Evolutionary conservation across 83 land plant species (phyloP).

Genomic region (Picea engelmannii): DNA sequence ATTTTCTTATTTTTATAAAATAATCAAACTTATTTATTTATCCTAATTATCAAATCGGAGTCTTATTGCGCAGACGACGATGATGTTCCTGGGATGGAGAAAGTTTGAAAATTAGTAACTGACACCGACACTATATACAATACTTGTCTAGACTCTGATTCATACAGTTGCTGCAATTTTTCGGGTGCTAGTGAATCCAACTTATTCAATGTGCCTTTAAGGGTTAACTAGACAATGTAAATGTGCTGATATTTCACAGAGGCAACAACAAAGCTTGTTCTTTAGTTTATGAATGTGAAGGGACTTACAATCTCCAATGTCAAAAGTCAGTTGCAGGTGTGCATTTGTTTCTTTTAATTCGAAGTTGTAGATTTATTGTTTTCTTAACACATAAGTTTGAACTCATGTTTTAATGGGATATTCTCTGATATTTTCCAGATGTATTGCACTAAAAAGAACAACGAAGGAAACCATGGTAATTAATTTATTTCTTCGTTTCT

Average conservation of each 20-base stretch:
- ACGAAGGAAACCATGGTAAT: not conserved
- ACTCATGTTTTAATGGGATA: not conserved
- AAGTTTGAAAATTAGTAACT: too few relatives aligned
- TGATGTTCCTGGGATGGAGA: too few relatives aligned
- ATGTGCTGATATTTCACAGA: slow-evolving; percentile 23
- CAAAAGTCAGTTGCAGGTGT: slow-evolving; percentile 66
- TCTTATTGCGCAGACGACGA: too few relatives aligned
- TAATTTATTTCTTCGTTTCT: not conserved
- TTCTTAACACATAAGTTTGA: not conserved
- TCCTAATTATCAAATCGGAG: too few relatives aligned
- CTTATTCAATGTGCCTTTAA: too few relatives aligned
- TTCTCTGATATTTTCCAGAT: not conserved
- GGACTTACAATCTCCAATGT: slow-evolving; percentile 59
- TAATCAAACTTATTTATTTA: too few relatives aligned
- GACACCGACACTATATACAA: too few relatives aligned
- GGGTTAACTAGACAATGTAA: not conserved
- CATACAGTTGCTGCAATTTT: too few relatives aligned
- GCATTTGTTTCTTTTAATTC: not conserved
- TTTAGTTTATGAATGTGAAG: slow-evolving; percentile 19
- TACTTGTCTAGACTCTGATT: too few relatives aligned
- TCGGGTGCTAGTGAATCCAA: too few relatives aligned
- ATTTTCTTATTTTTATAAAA: too few relatives aligned
- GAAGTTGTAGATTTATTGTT: not conserved
- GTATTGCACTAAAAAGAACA: not conserved
- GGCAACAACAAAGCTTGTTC: slow-evolving; percentile 71